Evolutionary conservation across 2,329 filamentous ascomycete genomes (phyloP), one percentile per base, ranked within the genome.

Genomic region (Nannizziopsis arthrosporioides): DNA sequence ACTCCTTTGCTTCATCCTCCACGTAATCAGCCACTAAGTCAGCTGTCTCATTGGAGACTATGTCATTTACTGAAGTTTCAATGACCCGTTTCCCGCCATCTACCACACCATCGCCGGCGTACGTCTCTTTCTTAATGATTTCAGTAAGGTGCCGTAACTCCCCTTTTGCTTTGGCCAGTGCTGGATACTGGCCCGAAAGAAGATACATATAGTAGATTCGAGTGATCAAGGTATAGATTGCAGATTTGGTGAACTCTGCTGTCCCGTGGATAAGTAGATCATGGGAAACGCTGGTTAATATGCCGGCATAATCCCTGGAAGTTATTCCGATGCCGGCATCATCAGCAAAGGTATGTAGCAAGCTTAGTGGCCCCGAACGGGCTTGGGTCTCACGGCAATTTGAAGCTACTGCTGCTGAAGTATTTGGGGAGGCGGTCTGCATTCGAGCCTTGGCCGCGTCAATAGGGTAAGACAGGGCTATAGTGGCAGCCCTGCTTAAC

Each of bases 241-340:
- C 68, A 48, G 90, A 85, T 65, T 94, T 94, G 50, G 85, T 79
- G 47, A 90, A 69, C 85, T 94, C 94, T 1, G 87, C 90, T 44
- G 88, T 75, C 0, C 88, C 88, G 58, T 94, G 87, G 17, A 80
- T 81, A 58, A 94, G 81, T 67, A 94, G 93, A 0, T 84, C 84
- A 58, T 88, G 89, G 7, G 89, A 65, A 2, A 94, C 73, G 64
- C 93, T 85, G 3, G 81, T 84, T 11, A 73, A 74, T 0, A 94
- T 69, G 4, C 87, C 88, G 42, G 83, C 78, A 60, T 93, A 94
- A 7, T 94, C n/a, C 36, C 35, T 17, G 10, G 44, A 18, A 18
- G 12, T 12, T 3, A 67, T 0, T 48, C 30, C 46, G 11, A n/a
- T n/a, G 22, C 15, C 7, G 38, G 18, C n/a, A 15, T 42, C 10